Conservation (phyloP, 2,329 filamentous ascomycete species). For the Penicillium sp. region DNA sequence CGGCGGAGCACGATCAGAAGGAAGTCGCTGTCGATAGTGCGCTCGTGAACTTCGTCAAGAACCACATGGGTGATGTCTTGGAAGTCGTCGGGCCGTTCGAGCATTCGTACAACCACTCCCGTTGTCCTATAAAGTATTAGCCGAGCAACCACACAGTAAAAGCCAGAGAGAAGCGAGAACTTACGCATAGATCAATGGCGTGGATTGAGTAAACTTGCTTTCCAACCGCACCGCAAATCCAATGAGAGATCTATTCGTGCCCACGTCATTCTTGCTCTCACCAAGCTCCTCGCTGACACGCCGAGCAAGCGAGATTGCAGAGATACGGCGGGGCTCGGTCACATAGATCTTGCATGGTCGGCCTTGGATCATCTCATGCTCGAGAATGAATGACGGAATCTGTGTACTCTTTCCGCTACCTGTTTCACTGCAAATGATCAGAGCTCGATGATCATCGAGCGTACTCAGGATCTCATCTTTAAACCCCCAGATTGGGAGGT, state of each 20-base stretch:
- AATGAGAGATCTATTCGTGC: conserved; percentile 78
- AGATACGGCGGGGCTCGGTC: conserved; percentile 92
- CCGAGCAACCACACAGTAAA: background rate
- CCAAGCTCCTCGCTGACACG: conserved; percentile 94
- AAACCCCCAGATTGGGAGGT: conserved; percentile 87
- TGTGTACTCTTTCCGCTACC: conserved; percentile 97
- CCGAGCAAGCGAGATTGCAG: conserved; percentile 87
- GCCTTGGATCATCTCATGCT: conserved; percentile 79
- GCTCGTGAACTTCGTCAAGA: conserved; percentile 96
- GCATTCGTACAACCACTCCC: conserved; percentile 96
- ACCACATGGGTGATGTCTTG: conserved; percentile 89
- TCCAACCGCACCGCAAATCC: conserved; percentile 94
- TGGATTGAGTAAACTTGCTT: conserved; percentile 77
- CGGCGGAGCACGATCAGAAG: conserved; percentile 87
- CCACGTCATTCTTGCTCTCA: conserved; percentile 77
- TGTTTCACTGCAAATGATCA: conserved; percentile 95
- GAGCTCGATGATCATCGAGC: conserved; percentile 76
- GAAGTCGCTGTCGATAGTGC: conserved; percentile 95
- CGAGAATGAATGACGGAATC: conserved; percentile 89
- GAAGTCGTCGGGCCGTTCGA: conserved; percentile 83
- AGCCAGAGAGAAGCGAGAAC: conserved; percentile 17
- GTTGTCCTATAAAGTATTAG: conserved; percentile 47
- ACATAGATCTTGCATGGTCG: conserved; percentile 89
- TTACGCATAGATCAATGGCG: conserved; percentile 84
- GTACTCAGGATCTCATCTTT: conserved; percentile 73